phyloP scores from a whole-genome alignment of 129 eudicot genomes.

The Flaveria ramosissima region DNA sequence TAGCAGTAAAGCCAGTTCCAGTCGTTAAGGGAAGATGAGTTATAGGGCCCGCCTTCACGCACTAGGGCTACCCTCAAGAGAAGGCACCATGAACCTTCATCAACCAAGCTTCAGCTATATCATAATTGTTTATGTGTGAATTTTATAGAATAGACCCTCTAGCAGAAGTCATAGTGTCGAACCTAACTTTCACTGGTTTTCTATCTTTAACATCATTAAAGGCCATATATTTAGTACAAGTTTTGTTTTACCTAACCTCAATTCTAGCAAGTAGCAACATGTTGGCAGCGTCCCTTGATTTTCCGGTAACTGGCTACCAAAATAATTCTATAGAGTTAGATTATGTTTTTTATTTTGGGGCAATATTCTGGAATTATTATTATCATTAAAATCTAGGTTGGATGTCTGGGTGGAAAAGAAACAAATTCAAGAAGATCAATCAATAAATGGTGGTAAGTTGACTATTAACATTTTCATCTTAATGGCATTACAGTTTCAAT shows the following conservation, averaged over 20 bases:
- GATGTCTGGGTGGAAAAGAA: conserved; percentile 49
- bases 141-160: not conserved
- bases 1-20: conserved; percentile 37
- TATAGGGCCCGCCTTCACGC: conserved; percentile 44
- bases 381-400: not conserved
- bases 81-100: conserved; percentile 40
- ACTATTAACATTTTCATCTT: not conserved
- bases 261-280: no score
- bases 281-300: no score
- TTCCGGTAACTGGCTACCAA: no score
- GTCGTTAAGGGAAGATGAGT: conserved; percentile 37
- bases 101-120: conserved; percentile 22
- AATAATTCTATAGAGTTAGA: no score
- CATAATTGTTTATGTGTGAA: not conserved
- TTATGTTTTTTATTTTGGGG: not conserved
- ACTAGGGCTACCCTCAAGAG: conserved; percentile 53
- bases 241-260: no score
- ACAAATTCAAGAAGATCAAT: conserved; percentile 33
- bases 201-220: no score
- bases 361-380: not conserved
- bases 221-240: no score
- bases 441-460: conserved; percentile 40
- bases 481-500: no score
- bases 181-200: no score
- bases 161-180: no score